Evolutionary conservation across 2,329 filamentous ascomycete genomes (phyloP).

Genomic region (Chrysoporthe puriensis): DNA sequence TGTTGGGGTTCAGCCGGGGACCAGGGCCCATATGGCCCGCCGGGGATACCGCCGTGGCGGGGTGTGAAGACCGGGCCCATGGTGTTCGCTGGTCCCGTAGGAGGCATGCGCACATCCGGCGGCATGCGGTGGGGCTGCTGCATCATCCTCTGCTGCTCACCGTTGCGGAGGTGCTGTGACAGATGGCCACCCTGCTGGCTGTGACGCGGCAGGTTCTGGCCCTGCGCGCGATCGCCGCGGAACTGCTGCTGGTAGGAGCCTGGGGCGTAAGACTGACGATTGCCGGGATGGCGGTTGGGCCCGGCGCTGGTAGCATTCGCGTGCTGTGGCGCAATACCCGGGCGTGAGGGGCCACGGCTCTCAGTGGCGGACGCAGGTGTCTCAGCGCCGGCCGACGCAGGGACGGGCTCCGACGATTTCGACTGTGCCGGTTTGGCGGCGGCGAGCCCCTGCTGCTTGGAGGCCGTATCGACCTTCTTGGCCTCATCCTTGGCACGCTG

Average conservation of each 20-base stretch:
- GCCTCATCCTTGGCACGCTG: constrained; percentile 26
- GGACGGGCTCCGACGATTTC: constrained; percentile 38
- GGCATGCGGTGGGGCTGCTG: constrained; percentile 48
- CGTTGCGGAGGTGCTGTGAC: constrained; percentile 46
- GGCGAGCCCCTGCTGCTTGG: constrained; percentile 52
- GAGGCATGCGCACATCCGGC: constrained; percentile 71
- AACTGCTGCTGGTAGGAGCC: constrained; percentile 52
- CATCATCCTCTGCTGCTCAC: constrained; percentile 56
- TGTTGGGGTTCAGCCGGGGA: constrained; percentile 66
- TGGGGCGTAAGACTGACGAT: constrained; percentile 54
- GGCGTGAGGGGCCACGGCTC: constrained; percentile 18
- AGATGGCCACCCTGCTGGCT: constrained; percentile 48
- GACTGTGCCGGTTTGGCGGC: constrained; percentile 50
- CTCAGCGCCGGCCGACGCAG: constrained; percentile 27
- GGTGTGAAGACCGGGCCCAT: constrained; percentile 57
- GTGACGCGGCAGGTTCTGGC: constrained; percentile 37
- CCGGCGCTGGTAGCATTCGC: constrained; percentile 31
- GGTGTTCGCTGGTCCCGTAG: constrained; percentile 70
- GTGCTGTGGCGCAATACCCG: constrained; percentile 40
- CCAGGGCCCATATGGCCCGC: constrained; percentile 50
- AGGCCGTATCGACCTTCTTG: constrained; percentile 45
- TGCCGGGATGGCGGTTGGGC: constrained; percentile 50
- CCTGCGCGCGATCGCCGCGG: constrained; percentile 48
- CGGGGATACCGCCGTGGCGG: constrained; percentile 54
- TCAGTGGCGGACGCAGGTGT: constrained; percentile 36